Evolutionary conservation across 495 filamentous ascomycete species (phyloP).

Genomic region (Corynascus novoguineensis): DNA sequence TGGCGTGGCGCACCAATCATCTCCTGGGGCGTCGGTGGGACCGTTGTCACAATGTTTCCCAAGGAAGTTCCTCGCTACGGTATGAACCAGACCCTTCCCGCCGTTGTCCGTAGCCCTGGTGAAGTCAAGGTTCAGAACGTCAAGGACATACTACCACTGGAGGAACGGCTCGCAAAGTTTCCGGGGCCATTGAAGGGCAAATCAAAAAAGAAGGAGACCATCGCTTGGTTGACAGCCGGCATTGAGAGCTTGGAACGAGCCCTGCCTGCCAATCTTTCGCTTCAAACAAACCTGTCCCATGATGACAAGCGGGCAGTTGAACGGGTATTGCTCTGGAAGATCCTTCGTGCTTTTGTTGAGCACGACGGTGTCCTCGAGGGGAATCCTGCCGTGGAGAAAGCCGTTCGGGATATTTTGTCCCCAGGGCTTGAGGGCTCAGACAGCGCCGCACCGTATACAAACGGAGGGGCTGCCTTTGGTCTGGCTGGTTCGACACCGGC

Average conservation of each 20-base stretch:
- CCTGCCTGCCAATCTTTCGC: slow-evolving; percentile 41
- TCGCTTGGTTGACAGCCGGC: slow-evolving; percentile 72
- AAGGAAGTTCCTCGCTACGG: slow-evolving; percentile 82
- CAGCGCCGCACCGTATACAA: slow-evolving; percentile 30
- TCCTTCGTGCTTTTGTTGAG: slow-evolving; percentile 74
- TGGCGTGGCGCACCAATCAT: slow-evolving; percentile 89
- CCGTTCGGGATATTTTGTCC: slow-evolving; percentile 66
- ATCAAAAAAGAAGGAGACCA: slow-evolving; percentile 87
- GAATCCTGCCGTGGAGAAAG: slow-evolving; percentile 63
- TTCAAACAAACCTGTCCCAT: slow-evolving; percentile 40
- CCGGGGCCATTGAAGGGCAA: slow-evolving; percentile 86
- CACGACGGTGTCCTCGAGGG: slow-evolving; percentile 78
- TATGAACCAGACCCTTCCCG: slow-evolving; percentile 61
- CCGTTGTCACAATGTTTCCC: slow-evolving; percentile 78
- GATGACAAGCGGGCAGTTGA: slow-evolving; percentile 70
- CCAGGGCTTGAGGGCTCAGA: slow-evolving; percentile 42
- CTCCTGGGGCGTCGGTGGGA: slow-evolving; percentile 82
- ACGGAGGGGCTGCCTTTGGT: slow-evolving; percentile 26
- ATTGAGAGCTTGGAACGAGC: slow-evolving; percentile 66
- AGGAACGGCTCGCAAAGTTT: slow-evolving; percentile 69
- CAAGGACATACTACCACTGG: slow-evolving; percentile 62
- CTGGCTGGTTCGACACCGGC: slow-evolving; percentile 20
- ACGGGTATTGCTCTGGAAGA: slow-evolving; percentile 80
- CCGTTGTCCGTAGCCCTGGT: slow-evolving; percentile 78
- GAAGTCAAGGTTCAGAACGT: slow-evolving; percentile 70